phyloP scores from a whole-genome alignment of 768 basidiomycete genomes.

The Tulasnella sp. region DNA sequence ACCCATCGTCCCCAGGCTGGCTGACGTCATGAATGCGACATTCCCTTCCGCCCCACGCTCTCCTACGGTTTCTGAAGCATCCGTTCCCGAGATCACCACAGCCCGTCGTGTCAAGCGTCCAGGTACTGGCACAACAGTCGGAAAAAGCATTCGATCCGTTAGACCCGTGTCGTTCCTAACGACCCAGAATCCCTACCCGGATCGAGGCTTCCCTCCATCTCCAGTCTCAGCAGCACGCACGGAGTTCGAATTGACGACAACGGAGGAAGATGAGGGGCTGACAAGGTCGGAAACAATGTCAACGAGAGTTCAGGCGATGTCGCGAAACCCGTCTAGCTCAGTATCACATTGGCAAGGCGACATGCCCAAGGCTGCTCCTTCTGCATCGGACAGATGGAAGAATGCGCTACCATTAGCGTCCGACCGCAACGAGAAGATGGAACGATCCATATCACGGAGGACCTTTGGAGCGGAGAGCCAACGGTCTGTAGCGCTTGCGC shows the following conservation, averaged over 20 bases:
- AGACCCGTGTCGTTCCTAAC: background rate
- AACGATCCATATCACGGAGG: background rate
- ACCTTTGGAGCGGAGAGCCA: background rate
- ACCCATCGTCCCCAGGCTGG: background rate
- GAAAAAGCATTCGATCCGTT: slow-evolving; percentile 1
- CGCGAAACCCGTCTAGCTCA: background rate
- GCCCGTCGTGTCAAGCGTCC: background rate
- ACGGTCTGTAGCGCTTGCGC: background rate
- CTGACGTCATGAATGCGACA: background rate
- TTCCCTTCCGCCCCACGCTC: background rate
- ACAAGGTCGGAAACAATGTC: background rate
- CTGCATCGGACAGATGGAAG: background rate
- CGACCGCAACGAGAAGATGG: background rate
- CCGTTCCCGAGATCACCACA: background rate
- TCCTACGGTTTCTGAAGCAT: background rate
- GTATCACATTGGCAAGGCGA: background rate
- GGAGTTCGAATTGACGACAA: slow-evolving; percentile 1
- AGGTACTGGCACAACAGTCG: background rate
- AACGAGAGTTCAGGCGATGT: background rate
- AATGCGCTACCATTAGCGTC: background rate
- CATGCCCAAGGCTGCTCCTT: background rate
- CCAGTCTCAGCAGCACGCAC: background rate
- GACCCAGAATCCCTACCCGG: background rate
- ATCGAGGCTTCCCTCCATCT: background rate
- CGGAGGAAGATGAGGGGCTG: background rate